Evolutionary conservation across 176 grass and related monocot genomes (phyloP).

Genomic region (Hsuehochloa calcarea): DNA sequence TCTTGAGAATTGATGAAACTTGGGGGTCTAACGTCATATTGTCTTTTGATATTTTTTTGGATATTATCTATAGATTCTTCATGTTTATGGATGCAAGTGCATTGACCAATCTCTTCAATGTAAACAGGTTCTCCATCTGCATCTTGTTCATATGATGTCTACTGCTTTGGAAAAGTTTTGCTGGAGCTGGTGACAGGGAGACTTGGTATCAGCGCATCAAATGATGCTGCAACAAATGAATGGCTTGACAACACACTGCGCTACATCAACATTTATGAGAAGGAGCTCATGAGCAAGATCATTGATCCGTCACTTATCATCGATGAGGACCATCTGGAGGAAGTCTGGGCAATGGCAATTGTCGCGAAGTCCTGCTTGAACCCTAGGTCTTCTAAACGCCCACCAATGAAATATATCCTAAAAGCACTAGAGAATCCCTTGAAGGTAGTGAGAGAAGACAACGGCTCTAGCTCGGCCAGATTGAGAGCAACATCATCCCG

Average conservation of each 20-base stretch:
- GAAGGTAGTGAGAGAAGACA: constrained; percentile 93
- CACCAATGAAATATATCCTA: constrained; percentile 76
- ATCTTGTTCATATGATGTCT: constrained; percentile 77
- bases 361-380: constrained; percentile 97
- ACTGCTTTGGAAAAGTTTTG: constrained; percentile 89
- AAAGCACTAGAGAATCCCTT: constrained; percentile 91
- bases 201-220: constrained; percentile 67
- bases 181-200: constrained; percentile 91
- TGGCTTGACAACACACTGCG: constrained; percentile 71
- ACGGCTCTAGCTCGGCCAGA: constrained; percentile 62
- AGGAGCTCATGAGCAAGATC: constrained; percentile 88
- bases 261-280: constrained; percentile 84
- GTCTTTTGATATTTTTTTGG: neutral
- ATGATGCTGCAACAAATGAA: constrained; percentile 51
- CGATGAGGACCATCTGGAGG: constrained; percentile 97
- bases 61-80: neutral
- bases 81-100: neutral
- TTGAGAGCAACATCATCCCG: constrained; percentile 85
- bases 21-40: neutral
- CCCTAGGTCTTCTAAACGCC: constrained; percentile 71
- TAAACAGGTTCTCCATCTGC: constrained; percentile 63
- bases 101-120: constrained; percentile 9
- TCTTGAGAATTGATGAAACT: constrained; percentile 1
- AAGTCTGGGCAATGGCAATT: constrained; percentile 97
- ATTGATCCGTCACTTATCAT: constrained; percentile 87